A percentile compares a stretch with the other conserved stretches of the same genome.
Conservation (phyloP, 1,284 basidiomycete species). For the Gastroboletus turbinatus region DNA sequence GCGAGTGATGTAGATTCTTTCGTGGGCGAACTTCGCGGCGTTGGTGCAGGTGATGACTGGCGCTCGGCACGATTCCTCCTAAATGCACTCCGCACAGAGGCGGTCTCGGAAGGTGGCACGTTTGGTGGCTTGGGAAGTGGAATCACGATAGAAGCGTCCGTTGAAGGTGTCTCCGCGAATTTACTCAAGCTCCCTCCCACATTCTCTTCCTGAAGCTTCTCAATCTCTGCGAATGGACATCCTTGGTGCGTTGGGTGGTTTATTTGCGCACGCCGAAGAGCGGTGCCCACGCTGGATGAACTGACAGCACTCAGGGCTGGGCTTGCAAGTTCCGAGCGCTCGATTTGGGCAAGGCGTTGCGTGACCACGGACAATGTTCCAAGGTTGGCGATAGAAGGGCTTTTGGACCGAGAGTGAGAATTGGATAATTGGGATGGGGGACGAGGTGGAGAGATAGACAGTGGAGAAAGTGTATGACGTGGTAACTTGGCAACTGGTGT, state of each 20-base stretch:
- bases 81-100: slow-evolving; percentile 28
- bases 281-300: slow-evolving; percentile 31
- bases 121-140: slow-evolving; percentile 24
- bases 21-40: slow-evolving; percentile 11
- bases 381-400: slow-evolving; percentile 54
- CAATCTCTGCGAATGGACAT: slow-evolving; percentile 25
- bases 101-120: slow-evolving; percentile 4
- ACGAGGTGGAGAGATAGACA: slow-evolving; percentile 30
- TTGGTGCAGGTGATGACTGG: background rate
- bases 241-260: slow-evolving; percentile 9
- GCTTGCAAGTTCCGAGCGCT: slow-evolving; percentile 28
- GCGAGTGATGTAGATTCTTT: background rate
- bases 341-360: slow-evolving; percentile 50
- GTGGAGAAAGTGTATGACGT: slow-evolving; percentile 12
- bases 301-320: slow-evolving; percentile 22
- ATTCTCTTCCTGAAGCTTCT: slow-evolving; percentile 22
- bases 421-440: slow-evolving; percentile 24
- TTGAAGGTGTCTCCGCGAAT: slow-evolving; percentile 19
- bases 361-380: slow-evolving; percentile 50
- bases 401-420: slow-evolving; percentile 37
- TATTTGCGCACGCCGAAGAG: slow-evolving; percentile 29
- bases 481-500: slow-evolving; percentile 28
- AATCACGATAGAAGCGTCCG: slow-evolving; percentile 29
- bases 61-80: slow-evolving; percentile 3
- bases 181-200: background rate